Conservation (phyloP, 2,329 filamentous ascomycete species). For the Clarireedia paspali region DNA sequence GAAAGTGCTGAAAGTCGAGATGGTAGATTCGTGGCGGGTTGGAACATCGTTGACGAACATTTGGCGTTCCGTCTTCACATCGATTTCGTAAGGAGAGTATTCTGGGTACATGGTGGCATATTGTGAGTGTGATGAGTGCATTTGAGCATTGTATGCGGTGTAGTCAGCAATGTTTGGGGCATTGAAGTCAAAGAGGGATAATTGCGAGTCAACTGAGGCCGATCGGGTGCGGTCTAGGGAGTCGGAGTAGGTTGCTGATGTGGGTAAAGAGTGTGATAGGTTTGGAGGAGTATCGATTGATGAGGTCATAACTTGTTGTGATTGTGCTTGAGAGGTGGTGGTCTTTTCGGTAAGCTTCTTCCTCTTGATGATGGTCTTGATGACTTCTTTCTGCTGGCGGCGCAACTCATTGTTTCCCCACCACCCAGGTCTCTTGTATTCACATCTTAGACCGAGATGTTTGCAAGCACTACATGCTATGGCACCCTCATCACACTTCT, state of each 20-base stretch:
- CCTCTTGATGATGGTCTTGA: constrained; percentile 96
- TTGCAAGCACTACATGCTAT: constrained; percentile 59
- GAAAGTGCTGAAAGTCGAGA: constrained; percentile 90
- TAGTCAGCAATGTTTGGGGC: constrained; percentile 46
- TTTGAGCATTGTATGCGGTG: constrained; percentile 54
- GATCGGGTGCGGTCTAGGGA: constrained; percentile 65
- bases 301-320: constrained; percentile 38
- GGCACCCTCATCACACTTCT: constrained; percentile 61
- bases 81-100: constrained; percentile 80
- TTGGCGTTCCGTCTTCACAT: constrained; percentile 91
- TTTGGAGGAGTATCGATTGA: constrained; percentile 61
- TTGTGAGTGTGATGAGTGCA: constrained; percentile 44
- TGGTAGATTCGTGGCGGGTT: constrained; percentile 75
- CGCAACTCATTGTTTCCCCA: constrained; percentile 91
- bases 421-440: constrained; percentile 96
- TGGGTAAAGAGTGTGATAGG: constrained; percentile 73
- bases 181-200: constrained; percentile 67
- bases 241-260: constrained; percentile 73
- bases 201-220: constrained; percentile 73
- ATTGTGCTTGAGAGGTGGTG: constrained; percentile 43
- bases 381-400: constrained; percentile 80
- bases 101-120: constrained; percentile 41
- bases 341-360: constrained; percentile 92
- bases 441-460: constrained; percentile 71
- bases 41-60: constrained; percentile 90